Percentiles rank a stretch among this genome's conserved stretches.
These are phyloP conservation scores for Serpula lacrymans DNA, from an alignment of 768 basidiomycete genomes.

Conservation along the genomic window DNA sequence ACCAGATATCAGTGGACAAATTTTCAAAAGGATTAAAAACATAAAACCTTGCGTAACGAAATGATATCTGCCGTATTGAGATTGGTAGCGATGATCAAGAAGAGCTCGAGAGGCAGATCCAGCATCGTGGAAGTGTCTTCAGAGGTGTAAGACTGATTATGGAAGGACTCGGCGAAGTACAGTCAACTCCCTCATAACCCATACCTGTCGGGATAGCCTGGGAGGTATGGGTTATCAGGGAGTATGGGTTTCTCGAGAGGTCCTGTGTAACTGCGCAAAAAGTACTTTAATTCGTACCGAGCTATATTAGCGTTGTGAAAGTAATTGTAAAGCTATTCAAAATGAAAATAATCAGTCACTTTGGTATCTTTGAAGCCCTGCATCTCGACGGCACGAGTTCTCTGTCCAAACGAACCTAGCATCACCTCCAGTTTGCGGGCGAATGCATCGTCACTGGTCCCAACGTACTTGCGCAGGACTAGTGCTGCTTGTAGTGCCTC, in stretches of 20 bases:
- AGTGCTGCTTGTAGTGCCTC: conserved; percentile 18
- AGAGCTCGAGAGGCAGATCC: no score
- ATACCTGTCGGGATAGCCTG: conserved; percentile 5
- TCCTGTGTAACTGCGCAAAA: background rate
- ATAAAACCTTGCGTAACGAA: no score
- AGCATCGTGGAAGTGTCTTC: no score
- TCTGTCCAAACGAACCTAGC: conserved; percentile 18
- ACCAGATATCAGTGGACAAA: no score
- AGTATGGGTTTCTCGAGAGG: conserved; percentile 3
- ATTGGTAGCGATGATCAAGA: no score
- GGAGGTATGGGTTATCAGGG: conserved; percentile 3
- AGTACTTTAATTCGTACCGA: background rate
- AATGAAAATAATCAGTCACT: background rate
- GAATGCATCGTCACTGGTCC: conserved; percentile 17
- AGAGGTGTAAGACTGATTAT: no score
- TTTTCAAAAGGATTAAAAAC: no score
- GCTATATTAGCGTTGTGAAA: no score
- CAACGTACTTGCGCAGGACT: conserved; percentile 17
- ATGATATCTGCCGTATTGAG: no score
- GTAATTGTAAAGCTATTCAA: background rate
- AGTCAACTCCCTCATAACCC: conserved; percentile 4
- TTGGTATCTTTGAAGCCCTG: conserved; percentile 2
- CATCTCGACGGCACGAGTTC: conserved; percentile 12
- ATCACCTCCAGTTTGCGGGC: conserved; percentile 19
- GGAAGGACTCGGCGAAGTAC: no score